These are phyloP conservation scores for Ehretia macrophylla DNA, from an alignment of 257 asterid genomes.

Conservation along the genomic window DNA sequence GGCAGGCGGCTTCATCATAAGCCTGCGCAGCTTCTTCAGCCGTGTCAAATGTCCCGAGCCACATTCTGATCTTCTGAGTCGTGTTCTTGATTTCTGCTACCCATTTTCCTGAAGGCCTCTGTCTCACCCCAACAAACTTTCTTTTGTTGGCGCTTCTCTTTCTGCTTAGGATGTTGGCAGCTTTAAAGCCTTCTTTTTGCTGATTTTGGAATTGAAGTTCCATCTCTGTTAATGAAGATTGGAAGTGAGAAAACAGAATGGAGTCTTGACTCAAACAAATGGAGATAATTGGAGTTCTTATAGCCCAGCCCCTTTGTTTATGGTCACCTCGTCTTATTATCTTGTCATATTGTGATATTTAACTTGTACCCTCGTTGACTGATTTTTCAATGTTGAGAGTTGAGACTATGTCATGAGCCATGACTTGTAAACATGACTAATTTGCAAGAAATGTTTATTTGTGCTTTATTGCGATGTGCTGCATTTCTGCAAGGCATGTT, in stretches of 20 bases:
- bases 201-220: conserved; percentile 41
- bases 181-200: conserved; percentile 6
- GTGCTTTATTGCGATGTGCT: conserved; percentile 22
- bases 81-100: conserved; percentile 90
- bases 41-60: conserved; percentile 84
- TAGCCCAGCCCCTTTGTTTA: conserved; percentile 19
- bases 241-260: neutral
- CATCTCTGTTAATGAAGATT: conserved; percentile 29
- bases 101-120: conserved; percentile 88
- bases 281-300: conserved; percentile 28
- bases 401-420: conserved; percentile 20
- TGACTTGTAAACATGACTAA: conserved; percentile 48
- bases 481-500: conserved; percentile 33
- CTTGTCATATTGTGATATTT: conserved; percentile 26
- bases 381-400: conserved; percentile 38
- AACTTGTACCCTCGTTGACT: conserved; percentile 39
- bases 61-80: conserved; percentile 83
- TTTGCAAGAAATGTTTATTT: conserved; percentile 21
- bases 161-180: conserved; percentile 15
- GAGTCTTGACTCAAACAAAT: conserved; percentile 13
- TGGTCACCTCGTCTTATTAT: conserved; percentile 33
- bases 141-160: conserved; percentile 30
- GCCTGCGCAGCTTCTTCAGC: conserved; percentile 92
- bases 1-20: conserved; percentile 83
- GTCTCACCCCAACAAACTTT: conserved; percentile 82